A percentile compares a stretch with the other conserved stretches of the same genome.
Conservation (phyloP, 805 yeast species). For the Candida saitoana region DNA sequence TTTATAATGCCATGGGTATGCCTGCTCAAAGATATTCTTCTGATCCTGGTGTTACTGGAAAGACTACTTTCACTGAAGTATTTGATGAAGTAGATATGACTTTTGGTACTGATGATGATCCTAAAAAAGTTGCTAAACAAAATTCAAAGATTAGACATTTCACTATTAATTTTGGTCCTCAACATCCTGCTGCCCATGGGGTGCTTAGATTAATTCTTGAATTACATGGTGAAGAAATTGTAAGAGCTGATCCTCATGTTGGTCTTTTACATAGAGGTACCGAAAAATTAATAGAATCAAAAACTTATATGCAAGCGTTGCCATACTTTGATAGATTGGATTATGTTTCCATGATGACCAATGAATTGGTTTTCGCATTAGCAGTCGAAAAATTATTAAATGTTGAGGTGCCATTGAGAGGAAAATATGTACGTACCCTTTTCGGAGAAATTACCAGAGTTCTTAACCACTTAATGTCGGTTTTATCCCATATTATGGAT, state of each 20-base stretch:
- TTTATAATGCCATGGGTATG: slow-evolving; percentile 35
- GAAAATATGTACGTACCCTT: slow-evolving; percentile 76
- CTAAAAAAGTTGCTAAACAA: slow-evolving; percentile 38
- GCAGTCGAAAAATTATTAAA: slow-evolving; percentile 83
- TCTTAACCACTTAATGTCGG: slow-evolving; percentile 82
- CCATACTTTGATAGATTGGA: slow-evolving; percentile 87
- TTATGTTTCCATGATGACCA: slow-evolving; percentile 85
- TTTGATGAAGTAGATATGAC: slow-evolving; percentile 45
- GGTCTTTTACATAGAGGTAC: slow-evolving; percentile 87
- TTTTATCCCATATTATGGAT: slow-evolving; percentile 86
- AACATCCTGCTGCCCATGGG: slow-evolving; percentile 94
- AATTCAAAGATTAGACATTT: slow-evolving; percentile 71
- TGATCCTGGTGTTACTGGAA: slow-evolving; percentile 30
- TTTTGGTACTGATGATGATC: slow-evolving; percentile 42
- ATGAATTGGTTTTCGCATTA: slow-evolving; percentile 77
- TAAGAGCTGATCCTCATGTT: slow-evolving; percentile 84
- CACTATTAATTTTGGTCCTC: slow-evolving; percentile 89
- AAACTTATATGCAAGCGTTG: slow-evolving; percentile 82
- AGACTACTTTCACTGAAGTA: slow-evolving; percentile 42
- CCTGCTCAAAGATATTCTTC: slow-evolving; percentile 33
- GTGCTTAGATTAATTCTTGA: slow-evolving; percentile 82
- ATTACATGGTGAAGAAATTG: slow-evolving; percentile 83
- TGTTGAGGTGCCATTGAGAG: slow-evolving; percentile 81
- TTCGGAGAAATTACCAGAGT: slow-evolving; percentile 85
- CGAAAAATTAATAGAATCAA: slow-evolving; percentile 80